Percentiles rank a stretch among this genome's conserved stretches.
phyloP scores from a whole-genome alignment of 75 land plant species.

The Adiantum capillusveneris region DNA sequence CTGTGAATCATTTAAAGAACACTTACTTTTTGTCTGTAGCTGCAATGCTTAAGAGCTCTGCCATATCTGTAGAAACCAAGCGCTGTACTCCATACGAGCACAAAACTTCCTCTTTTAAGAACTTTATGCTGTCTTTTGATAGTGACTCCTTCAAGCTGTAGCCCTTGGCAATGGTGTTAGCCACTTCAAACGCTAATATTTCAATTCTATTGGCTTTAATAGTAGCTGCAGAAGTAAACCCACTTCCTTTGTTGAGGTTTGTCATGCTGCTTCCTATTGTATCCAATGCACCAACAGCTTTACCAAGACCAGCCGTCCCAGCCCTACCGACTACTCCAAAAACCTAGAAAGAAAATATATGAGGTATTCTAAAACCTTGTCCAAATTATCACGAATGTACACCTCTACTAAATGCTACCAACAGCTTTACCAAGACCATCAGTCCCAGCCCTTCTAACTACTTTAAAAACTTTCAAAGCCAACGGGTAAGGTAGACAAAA shows the following conservation, averaged over 20 bases:
- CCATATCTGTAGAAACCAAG: conserved; percentile 53
- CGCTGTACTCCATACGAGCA: conserved; percentile 68
- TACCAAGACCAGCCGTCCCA: conserved; percentile 77
- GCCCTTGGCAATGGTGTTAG: conserved; percentile 81
- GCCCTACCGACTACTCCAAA: conserved; percentile 66
- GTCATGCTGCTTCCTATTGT: conserved; percentile 75
- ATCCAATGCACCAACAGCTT: conserved; percentile 80
- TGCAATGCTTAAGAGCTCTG: conserved; percentile 60
- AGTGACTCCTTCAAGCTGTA: conserved; percentile 63
- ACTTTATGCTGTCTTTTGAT: conserved; percentile 50
- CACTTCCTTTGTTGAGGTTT: conserved; percentile 34
- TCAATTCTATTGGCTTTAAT: conserved; percentile 55
- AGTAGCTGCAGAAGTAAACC: conserved; percentile 44
- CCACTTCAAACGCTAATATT: conserved; percentile 82
- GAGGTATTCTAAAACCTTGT: too few relatives aligned
- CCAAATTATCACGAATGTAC: too few relatives aligned
- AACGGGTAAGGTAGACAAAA: too few relatives aligned
- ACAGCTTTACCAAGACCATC: conserved; percentile 87
- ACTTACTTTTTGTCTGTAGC: conserved; percentile 75
- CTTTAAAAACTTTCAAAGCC: conserved; percentile 66
- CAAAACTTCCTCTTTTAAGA: conserved; percentile 59
- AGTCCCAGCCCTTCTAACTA: conserved; percentile 68
- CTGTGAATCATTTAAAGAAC: too few relatives aligned
- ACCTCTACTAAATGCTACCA: too few relatives aligned
- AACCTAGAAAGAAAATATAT: too few relatives aligned